Percentiles rank a stretch among this genome's conserved stretches.
Evolutionary conservation across 2,329 filamentous ascomycete genomes (phyloP).

Genomic region (Fusarium acutatum): DNA sequence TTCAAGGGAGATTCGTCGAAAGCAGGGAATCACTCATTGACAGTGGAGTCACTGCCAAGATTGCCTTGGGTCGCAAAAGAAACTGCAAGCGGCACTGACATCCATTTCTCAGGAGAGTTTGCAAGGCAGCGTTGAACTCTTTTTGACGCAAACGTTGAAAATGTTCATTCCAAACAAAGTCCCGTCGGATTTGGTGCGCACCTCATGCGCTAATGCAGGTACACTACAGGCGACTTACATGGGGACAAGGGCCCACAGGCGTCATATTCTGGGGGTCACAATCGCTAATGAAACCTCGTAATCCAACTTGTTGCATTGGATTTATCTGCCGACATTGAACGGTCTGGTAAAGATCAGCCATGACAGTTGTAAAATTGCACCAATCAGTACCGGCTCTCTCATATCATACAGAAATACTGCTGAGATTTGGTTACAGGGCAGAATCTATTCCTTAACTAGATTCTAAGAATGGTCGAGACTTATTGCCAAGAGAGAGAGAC

Average conservation of each 20-base stretch:
- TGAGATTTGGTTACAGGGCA: not conserved
- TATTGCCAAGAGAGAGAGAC: not conserved
- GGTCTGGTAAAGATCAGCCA: not conserved
- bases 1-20: not conserved
- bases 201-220: conserved; percentile 25
- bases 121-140: not conserved
- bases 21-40: not conserved
- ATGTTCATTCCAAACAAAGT: conserved; percentile 2
- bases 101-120: not conserved
- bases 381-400: not conserved
- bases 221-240: not conserved
- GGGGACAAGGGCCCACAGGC: conserved; percentile 8
- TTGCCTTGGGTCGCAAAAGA: not conserved
- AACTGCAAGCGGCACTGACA: not conserved
- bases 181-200: not conserved
- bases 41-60: conserved; percentile 9
- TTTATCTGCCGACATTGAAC: conserved; percentile 1
- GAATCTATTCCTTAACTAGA: not conserved
- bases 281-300: conserved; percentile 21
- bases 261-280: conserved; percentile 25
- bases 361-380: not conserved
- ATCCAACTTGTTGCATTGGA: not conserved
- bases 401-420: no score
- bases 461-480: not conserved
- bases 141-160: not conserved